These are phyloP conservation scores for Ceratocystis harringtonii DNA, from an alignment of 2,329 filamentous ascomycete genomes.

Conservation along the genomic window DNA sequence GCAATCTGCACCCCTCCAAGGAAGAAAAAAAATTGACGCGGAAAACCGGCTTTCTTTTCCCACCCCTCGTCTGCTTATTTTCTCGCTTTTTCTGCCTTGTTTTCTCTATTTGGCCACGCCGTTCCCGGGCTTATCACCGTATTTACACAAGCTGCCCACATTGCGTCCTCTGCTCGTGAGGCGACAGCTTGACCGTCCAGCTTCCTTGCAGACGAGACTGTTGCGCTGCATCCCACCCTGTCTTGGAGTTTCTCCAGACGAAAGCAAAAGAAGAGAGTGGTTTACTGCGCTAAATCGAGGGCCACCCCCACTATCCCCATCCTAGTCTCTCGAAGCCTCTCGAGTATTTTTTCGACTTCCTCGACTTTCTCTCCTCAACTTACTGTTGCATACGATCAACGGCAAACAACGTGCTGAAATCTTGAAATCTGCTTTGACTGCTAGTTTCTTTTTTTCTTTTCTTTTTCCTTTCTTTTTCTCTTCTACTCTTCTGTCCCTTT, in stretches of 20 bases:
- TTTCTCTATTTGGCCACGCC: neutral
- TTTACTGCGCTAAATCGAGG: neutral
- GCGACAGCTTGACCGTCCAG: neutral
- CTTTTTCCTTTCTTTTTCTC: neutral
- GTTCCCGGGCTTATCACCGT: neutral
- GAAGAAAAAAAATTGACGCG: neutral
- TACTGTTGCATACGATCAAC: neutral
- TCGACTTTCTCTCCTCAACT: neutral
- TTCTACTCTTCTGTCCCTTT: neutral
- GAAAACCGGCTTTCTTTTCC: neutral
- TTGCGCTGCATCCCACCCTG: neutral
- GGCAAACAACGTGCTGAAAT: neutral
- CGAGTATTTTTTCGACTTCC: neutral
- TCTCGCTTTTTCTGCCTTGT: neutral
- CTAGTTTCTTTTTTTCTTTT: neutral
- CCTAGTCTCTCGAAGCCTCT: neutral
- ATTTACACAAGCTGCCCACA: neutral
- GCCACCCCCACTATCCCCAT: neutral
- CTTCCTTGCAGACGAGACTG: neutral
- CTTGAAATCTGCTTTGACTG: neutral
- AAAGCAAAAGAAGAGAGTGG: neutral
- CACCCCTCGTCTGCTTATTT: neutral
- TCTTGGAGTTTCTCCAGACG: neutral
- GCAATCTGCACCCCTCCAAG: neutral
- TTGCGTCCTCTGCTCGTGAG: neutral